phyloP scores from a whole-genome alignment of 805 yeast species.

The Wickerhamomyces subpelliculosus region DNA sequence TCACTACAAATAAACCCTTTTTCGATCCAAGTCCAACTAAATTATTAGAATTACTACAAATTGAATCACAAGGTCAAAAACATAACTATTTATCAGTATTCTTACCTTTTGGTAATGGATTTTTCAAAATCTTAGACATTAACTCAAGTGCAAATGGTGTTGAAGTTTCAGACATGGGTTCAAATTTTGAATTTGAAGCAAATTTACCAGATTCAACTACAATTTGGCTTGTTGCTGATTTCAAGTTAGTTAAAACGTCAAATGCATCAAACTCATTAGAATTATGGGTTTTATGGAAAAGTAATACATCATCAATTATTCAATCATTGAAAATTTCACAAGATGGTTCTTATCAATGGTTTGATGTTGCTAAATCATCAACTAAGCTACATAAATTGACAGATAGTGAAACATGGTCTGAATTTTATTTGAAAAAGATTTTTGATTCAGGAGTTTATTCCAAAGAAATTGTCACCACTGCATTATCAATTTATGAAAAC shows the following conservation, averaged over 20 bases:
- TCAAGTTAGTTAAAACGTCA: slow-evolving; percentile 21
- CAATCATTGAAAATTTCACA: slow-evolving; percentile 26
- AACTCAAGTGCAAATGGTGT: slow-evolving; percentile 8
- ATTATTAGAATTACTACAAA: slow-evolving; percentile 16
- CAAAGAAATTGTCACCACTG: slow-evolving; percentile 41
- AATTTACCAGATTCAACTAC: slow-evolving; percentile 28
- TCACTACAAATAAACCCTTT: slow-evolving; percentile 14
- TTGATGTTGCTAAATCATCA: slow-evolving; percentile 6
- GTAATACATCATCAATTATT: slow-evolving; percentile 48
- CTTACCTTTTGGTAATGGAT: slow-evolving; percentile 37
- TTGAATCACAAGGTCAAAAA: slow-evolving; percentile 2
- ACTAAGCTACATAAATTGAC: slow-evolving; percentile 14
- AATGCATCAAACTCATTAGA: slow-evolving; percentile 16
- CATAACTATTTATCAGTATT: slow-evolving; percentile 26
- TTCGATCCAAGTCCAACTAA: slow-evolving; percentile 26
- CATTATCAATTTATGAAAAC: slow-evolving; percentile 41
- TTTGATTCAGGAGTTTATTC: slow-evolving; percentile 46
- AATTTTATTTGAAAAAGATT: slow-evolving; percentile 37
- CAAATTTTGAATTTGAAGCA: slow-evolving; percentile 21
- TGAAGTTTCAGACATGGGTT: slow-evolving; percentile 22
- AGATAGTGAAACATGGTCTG: slow-evolving; percentile 26
- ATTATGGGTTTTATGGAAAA: slow-evolving; percentile 51
- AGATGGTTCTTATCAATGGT: slow-evolving; percentile 20
- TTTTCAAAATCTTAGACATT: slow-evolving; percentile 32
- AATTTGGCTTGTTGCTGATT: slow-evolving; percentile 45